These are phyloP conservation scores for Batkoa obscura DNA, from an alignment of 371 early-diverging fungal genomes.

Conservation along the genomic window DNA sequence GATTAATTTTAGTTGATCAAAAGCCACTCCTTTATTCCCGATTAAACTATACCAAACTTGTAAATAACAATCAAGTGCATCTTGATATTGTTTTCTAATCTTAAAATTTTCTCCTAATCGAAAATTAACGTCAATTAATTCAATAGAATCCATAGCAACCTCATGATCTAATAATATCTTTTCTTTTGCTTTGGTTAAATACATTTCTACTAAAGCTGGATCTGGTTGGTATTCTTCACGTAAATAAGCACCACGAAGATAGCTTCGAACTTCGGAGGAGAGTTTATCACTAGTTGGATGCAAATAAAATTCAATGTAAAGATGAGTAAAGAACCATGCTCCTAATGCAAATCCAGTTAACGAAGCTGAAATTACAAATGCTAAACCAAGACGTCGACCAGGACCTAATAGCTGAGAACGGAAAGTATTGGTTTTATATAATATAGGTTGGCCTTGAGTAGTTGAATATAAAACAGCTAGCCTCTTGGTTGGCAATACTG, in stretches of 20 bases:
- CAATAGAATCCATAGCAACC: background rate
- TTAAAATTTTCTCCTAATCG: background rate
- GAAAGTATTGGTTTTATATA: too few species aligned
- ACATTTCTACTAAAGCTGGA: background rate
- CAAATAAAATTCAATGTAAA: background rate
- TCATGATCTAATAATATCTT: background rate
- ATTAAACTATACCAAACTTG: background rate
- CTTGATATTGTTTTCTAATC: background rate
- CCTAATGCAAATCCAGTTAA: background rate
- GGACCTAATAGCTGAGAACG: too few species aligned
- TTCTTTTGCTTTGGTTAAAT: background rate
- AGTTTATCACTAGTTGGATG: background rate
- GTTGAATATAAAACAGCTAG: too few species aligned
- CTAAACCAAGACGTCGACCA: background rate
- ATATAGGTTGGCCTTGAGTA: too few species aligned
- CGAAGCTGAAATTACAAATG: constrained; percentile 10
- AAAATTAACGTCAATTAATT: background rate
- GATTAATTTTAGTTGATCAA: background rate
- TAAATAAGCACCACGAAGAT: background rate
- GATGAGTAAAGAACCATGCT: background rate
- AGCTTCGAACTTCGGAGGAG: background rate
- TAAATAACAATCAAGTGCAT: background rate
- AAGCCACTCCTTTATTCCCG: background rate
- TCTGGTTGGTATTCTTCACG: background rate
- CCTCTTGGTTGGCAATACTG: too few species aligned